Percentiles rank a stretch among this genome's conserved stretches.
phyloP scores from a whole-genome alignment of 768 basidiomycete genomes.

The Polyporus arcularius region DNA sequence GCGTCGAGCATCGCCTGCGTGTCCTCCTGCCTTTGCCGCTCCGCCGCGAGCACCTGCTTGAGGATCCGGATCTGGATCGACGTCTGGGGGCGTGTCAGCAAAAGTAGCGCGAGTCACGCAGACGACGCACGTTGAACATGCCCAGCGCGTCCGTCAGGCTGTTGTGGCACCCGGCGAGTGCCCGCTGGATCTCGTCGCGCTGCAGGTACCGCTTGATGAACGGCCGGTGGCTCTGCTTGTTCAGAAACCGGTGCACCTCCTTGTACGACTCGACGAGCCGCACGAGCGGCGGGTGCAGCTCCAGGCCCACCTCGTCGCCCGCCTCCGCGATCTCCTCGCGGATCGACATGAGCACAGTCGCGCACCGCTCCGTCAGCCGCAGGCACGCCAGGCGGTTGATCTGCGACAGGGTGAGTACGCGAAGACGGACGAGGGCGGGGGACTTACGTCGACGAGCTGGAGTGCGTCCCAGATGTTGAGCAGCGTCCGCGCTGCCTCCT shows the following conservation, averaged over 20 bases:
- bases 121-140: constrained; percentile 51
- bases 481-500: constrained; percentile 50
- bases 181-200: constrained; percentile 63
- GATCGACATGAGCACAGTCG: constrained; percentile 64
- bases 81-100: constrained; percentile 31
- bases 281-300: constrained; percentile 51
- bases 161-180: constrained; percentile 53
- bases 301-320: constrained; percentile 48
- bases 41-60: constrained; percentile 45
- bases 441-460: constrained; percentile 59
- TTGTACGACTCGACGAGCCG: constrained; percentile 53
- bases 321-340: constrained; percentile 63
- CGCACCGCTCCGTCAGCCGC: constrained; percentile 73
- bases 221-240: constrained; percentile 62
- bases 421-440: not conserved
- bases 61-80: constrained; percentile 53
- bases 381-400: constrained; percentile 69
- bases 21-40: constrained; percentile 37
- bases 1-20: constrained; percentile 37
- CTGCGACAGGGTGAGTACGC: constrained; percentile 34
- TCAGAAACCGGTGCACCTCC: constrained; percentile 50
- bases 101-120: no score
- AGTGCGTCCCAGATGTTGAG: constrained; percentile 67
- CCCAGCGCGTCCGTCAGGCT: constrained; percentile 54
- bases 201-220: constrained; percentile 77